Base-by-base conservation (phyloP, 257 asterid species). In the Solanum tarapatanum region DNA sequence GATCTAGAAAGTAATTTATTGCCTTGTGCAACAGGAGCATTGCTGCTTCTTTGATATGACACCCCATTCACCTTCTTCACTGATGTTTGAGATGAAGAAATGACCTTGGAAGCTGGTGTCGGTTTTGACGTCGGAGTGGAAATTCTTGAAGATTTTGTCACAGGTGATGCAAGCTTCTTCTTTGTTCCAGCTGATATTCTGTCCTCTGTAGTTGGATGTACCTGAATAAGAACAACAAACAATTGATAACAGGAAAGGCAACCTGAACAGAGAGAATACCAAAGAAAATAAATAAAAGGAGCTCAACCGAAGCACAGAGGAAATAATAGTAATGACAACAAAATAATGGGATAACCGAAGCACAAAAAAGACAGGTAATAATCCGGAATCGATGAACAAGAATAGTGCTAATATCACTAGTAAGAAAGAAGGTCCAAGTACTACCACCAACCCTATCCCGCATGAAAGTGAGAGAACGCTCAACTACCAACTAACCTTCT, bases 141-240 rank as follows among this genome's bases (percentile, higher is more conserved):
- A 77, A 93, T 84, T 88, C 86, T 91, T 9, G 91, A 85, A 23
- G 92, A 86, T 91, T 91, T 94, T 87, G 86, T 51, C 4, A 89
- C 89, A 36, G 95, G 93, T 41, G 98, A 87, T 43, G 74, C 88
- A 12, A 79, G 85, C 89, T 91, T 93, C 93, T 90, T 94, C 87
- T 90, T 93, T 24, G 91, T 86, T 58, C 66, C 91, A 12, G 87
- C 77, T 73, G 83, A 48, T 69, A 36, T 88, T 87, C 82, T 88
- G 89, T 93, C 97, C 88, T 91, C 91, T 87, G 88, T 90, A 5
- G 82, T 77, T 41, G 84, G 95, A 89, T 93, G 88, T 76, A 89
- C 93, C 99, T 95, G 86, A 84, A 91, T 41, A 85, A 9, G 85
- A 89, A 70, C 60, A 92, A 82, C 55, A 82, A 73, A 87, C 24